Percentiles rank a stretch among this genome's conserved stretches.
Evolutionary conservation across 805 yeast genomes (phyloP).

Genomic region (Sungouiella thailandica): DNA sequence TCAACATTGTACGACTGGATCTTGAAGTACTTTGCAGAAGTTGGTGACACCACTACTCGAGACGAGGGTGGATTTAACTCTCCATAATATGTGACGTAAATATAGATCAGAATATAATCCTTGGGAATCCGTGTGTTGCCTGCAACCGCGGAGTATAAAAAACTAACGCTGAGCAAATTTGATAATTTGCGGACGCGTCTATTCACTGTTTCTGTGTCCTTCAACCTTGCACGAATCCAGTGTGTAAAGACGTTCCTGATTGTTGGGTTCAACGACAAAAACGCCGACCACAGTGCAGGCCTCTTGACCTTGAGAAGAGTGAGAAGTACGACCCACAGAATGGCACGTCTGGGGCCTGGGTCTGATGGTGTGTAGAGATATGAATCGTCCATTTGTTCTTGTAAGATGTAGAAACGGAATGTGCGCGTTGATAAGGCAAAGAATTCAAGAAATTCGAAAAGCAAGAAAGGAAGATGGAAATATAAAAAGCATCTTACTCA

Average conservation of each 20-base stretch:
- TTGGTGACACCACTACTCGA: slow-evolving; percentile 25
- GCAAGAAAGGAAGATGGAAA: too few species aligned
- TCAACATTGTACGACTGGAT: slow-evolving; percentile 16
- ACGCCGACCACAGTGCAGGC: slow-evolving; percentile 26
- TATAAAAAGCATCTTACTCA: too few species aligned
- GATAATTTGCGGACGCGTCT: slow-evolving; percentile 17
- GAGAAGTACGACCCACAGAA: slow-evolving; percentile 24
- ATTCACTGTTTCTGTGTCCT: slow-evolving; percentile 10
- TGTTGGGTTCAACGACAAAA: slow-evolving; percentile 29
- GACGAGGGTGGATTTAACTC: slow-evolving; percentile 31
- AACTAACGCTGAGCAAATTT: slow-evolving; percentile 18
- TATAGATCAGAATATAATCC: slow-evolving; percentile 33
- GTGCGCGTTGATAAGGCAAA: too few species aligned
- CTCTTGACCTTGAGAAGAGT: slow-evolving; percentile 19
- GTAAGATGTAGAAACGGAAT: too few species aligned
- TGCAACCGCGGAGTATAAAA: slow-evolving; percentile 24
- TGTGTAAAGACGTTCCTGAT: slow-evolving; percentile 13
- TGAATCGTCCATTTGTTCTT: slow-evolving; percentile 15
- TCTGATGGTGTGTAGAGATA: slow-evolving; percentile 5
- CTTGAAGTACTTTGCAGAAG: slow-evolving; percentile 21
- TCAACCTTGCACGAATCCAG: slow-evolving; percentile 1
- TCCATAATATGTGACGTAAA: slow-evolving; percentile 28
- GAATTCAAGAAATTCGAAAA: too few species aligned
- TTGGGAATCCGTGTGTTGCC: slow-evolving; percentile 27
- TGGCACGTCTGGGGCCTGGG: slow-evolving; percentile 19